Base-by-base conservation (phyloP, 2,329 filamentous ascomycete species). In the Rosellinia necatrix region DNA sequence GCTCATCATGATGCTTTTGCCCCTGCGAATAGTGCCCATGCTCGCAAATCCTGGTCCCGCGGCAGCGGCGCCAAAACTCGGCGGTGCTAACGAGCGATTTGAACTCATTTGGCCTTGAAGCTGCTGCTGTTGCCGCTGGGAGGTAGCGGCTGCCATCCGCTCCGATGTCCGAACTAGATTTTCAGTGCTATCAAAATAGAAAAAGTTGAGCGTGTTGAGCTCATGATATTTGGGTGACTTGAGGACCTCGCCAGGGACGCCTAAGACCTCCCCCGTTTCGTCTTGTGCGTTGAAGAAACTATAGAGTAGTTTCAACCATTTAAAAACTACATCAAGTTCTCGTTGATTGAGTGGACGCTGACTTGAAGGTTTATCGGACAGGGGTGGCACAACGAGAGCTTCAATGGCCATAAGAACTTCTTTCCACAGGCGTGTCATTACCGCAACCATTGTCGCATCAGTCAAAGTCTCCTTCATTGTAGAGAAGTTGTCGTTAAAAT, bases 201-300 rank as follows among this genome's bases (percentile, higher is more conserved):
- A 99, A 81, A 97, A 99, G 77, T 96, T 96, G 61, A 99, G 83
- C 60, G 91, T 93, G 63, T 94, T 91, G 50, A 99, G 85, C 73
- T 99, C 94, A 78, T 97, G 92, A 79, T 96, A 99, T 81, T 99
- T 99, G 70, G 93, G 91, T 64, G 91, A 96, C 75, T 96, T 96
- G 70, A 99, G 83, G 27, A 97, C 87, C 72, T 97, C 92, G 40
- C 91, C 84, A 0, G 92, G 90, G 2, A 99, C 91, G 62, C 94
- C 94, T 58, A 94, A 84, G 21, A 90, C 90, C 72, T 93, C 90
- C 52, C 92, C 67, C 76, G 88, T 84, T 67, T 96, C 92, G 66
- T 97, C 92, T 60, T 88, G 85, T 25, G 92, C 94, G 68, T 97
- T 89, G 84, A 99, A 99, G 76, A 99, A 99, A 53, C 88, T 88